phyloP scores from a whole-genome alignment of 345 rosid species.

The Hibiscus trionum region DNA sequence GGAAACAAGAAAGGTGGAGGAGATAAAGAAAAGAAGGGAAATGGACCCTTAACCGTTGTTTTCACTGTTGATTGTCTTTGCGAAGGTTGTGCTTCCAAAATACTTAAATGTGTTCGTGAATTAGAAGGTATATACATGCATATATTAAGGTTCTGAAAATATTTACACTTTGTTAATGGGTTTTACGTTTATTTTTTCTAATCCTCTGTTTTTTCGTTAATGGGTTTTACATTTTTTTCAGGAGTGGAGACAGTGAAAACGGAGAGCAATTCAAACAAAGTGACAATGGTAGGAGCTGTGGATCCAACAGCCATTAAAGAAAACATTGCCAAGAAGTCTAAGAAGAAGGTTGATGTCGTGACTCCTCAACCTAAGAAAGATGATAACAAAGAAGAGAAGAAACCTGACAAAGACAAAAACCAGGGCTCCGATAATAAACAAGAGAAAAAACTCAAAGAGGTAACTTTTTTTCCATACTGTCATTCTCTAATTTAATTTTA shows the following conservation, averaged over 20 bases:
- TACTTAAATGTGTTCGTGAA: constrained; percentile 36
- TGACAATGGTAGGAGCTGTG: constrained; percentile 60
- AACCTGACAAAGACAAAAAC: constrained; percentile 22
- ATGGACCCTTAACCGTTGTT: constrained; percentile 34
- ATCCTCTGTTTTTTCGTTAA: not conserved
- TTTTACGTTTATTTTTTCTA: not conserved
- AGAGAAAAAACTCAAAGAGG: constrained; percentile 52
- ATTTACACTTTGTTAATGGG: not conserved
- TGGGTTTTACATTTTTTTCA: not conserved
- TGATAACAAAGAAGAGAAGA: constrained; percentile 16
- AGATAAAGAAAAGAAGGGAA: constrained; percentile 19
- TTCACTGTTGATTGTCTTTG: constrained; percentile 78
- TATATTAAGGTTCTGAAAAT: not conserved
- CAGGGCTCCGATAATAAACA: constrained; percentile 15
- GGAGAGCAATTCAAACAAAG: constrained; percentile 42
- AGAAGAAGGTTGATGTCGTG: constrained; percentile 61
- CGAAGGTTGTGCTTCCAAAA: constrained; percentile 62
- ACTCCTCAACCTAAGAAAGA: constrained; percentile 73
- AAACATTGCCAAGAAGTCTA: constrained; percentile 34
- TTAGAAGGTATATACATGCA: constrained; percentile 37
- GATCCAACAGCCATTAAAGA: constrained; percentile 50
- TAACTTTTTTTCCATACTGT: not conserved
- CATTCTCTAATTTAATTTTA: not conserved
- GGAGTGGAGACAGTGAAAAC: constrained; percentile 45
- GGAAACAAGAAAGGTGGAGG: constrained; percentile 25